phyloP scores from a whole-genome alignment of 257 asterid genomes.

The Verbascum thapsus region DNA sequence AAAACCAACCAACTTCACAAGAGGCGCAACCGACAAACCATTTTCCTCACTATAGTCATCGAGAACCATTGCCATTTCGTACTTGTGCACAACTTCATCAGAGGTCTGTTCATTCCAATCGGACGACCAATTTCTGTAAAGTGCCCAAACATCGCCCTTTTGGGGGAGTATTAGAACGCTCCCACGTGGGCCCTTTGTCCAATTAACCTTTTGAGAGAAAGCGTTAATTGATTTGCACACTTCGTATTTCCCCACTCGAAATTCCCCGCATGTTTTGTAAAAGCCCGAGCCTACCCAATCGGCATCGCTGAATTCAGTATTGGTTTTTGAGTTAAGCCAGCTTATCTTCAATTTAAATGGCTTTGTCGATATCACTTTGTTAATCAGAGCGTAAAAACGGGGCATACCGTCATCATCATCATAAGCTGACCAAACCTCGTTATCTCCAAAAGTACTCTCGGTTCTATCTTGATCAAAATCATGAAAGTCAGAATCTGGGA shows the following conservation, averaged over 20 bases:
- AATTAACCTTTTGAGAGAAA: constrained; percentile 72
- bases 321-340: constrained; percentile 79
- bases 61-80: constrained; percentile 66
- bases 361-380: constrained; percentile 58
- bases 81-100: constrained; percentile 61
- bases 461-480: constrained; percentile 73
- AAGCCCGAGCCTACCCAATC: constrained; percentile 79
- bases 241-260: constrained; percentile 61
- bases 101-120: constrained; percentile 61
- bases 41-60: constrained; percentile 55
- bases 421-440: constrained; percentile 84
- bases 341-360: constrained; percentile 71
- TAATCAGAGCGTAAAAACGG: constrained; percentile 71
- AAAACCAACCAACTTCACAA: constrained; percentile 65
- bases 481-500: constrained; percentile 83
- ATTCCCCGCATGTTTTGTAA: constrained; percentile 78
- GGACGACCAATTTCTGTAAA: constrained; percentile 65
- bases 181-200: constrained; percentile 63
- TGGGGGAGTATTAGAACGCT: constrained; percentile 54
- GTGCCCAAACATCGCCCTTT: constrained; percentile 80
- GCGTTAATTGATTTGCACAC: constrained; percentile 52
- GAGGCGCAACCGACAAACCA: constrained; percentile 63
- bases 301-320: constrained; percentile 53
- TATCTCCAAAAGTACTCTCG: constrained; percentile 61
- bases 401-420: constrained; percentile 87